These are phyloP conservation scores for Quercus tomentella DNA, from an alignment of 331 rosid species.

Conservation along the genomic window DNA sequence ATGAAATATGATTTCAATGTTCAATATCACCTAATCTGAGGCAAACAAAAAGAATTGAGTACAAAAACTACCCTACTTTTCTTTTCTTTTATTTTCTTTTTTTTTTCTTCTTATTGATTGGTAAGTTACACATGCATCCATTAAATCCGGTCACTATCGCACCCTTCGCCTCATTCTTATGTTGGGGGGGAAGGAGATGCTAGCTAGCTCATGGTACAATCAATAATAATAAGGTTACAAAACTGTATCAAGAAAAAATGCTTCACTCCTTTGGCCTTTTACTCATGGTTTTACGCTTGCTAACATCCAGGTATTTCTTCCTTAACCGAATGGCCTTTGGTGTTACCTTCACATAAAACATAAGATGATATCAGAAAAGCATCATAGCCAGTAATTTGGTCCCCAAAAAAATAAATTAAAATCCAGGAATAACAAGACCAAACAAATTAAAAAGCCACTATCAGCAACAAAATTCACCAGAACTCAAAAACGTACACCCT, in stretches of 20 bases:
- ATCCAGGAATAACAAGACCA: background rate
- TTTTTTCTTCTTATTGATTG: too few relatives aligned
- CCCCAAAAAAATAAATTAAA: background rate
- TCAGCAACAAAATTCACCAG: background rate
- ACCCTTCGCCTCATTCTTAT: too few relatives aligned
- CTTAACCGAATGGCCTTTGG: conserved; percentile 85
- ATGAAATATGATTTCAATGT: conserved; percentile 24
- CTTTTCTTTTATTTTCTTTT: too few relatives aligned
- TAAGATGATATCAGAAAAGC: background rate
- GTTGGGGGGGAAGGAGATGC: too few relatives aligned
- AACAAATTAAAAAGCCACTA: background rate
- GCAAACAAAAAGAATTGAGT: conserved; percentile 16
- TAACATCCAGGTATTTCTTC: conserved; percentile 85
- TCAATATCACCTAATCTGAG: conserved; percentile 26
- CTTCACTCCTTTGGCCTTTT: conserved; percentile 63
- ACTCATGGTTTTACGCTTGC: conserved; percentile 88
- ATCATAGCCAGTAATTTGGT: background rate
- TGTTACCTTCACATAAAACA: conserved; percentile 61
- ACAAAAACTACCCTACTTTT: conserved; percentile 8
- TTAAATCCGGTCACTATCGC: too few relatives aligned
- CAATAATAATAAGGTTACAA: conserved; percentile 18
- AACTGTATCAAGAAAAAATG: conserved; percentile 25
- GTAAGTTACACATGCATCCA: too few relatives aligned
- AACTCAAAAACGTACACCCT: background rate
- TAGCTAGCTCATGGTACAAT: conserved; percentile 1